Conservation (phyloP, 192 early-diverging fungal species). For the Diversispora epigaea region DNA sequence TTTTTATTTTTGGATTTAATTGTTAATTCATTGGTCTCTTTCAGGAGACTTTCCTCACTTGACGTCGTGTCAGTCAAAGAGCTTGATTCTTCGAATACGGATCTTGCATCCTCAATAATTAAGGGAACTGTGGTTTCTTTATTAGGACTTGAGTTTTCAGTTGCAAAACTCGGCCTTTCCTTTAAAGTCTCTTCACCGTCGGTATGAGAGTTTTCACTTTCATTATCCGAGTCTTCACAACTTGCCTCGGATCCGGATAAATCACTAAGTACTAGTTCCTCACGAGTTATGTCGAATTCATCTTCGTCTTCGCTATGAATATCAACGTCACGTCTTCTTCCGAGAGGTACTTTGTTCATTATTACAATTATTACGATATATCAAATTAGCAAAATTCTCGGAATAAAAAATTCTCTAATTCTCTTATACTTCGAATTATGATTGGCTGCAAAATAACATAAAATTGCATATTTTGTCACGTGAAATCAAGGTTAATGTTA, state of each 20-base stretch:
- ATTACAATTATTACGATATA: too few relatives aligned
- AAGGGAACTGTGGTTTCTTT: background rate
- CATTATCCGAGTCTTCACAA: conserved; percentile 20
- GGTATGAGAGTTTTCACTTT: conserved; percentile 15
- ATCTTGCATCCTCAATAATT: background rate
- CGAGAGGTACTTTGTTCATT: background rate
- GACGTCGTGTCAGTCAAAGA: background rate
- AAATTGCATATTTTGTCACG: too few relatives aligned
- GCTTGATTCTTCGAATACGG: background rate
- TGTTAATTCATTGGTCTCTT: too few relatives aligned
- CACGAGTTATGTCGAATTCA: conserved; percentile 1
- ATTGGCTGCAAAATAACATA: too few relatives aligned
- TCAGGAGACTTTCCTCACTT: background rate
- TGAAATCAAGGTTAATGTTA: too few relatives aligned
- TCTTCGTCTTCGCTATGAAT: conserved; percentile 32
- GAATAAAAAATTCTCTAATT: too few relatives aligned
- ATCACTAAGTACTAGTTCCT: conserved; percentile 21
- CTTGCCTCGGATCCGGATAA: conserved; percentile 22
- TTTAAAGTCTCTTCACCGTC: conserved; percentile 28
- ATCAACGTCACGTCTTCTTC: conserved; percentile 21
- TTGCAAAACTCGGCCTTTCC: background rate
- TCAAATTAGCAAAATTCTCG: too few relatives aligned
- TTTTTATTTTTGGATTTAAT: too few relatives aligned
- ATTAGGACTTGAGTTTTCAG: background rate
- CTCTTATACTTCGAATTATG: too few relatives aligned